A percentile compares a stretch with the other conserved stretches of the same genome.
These are phyloP conservation scores for Diversispora eburnea DNA, from an alignment of 192 early-diverging fungal species.

Conservation along the genomic window DNA sequence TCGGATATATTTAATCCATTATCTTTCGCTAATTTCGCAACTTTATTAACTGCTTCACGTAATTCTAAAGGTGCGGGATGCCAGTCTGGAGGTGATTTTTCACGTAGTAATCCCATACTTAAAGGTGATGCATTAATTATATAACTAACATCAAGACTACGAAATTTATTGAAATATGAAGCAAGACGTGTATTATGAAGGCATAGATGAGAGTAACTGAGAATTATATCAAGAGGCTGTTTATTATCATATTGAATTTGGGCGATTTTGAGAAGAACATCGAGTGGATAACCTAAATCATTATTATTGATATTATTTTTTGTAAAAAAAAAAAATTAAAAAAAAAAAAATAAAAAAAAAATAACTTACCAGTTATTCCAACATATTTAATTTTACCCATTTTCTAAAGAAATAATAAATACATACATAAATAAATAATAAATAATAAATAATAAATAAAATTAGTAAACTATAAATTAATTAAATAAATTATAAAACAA, in stretches of 20 bases:
- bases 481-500: background rate
- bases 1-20: conserved; percentile 46
- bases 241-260: conserved; percentile 50
- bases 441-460: conserved; percentile 26
- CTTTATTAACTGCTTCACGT: conserved; percentile 46
- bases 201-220: conserved; percentile 70
- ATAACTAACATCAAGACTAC: conserved; percentile 49
- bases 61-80: conserved; percentile 62
- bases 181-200: conserved; percentile 58
- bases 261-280: conserved; percentile 56
- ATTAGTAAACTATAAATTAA: background rate
- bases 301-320: background rate
- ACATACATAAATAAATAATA: background rate
- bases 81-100: conserved; percentile 55
- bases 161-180: conserved; percentile 50
- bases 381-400: conserved; percentile 61
- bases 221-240: conserved; percentile 56
- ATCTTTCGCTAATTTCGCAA: conserved; percentile 38
- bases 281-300: conserved; percentile 57
- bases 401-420: conserved; percentile 27
- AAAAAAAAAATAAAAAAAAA: background rate
- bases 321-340: background rate
- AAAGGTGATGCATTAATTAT: conserved; percentile 68
- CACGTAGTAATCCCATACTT: conserved; percentile 65
- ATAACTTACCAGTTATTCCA: conserved; percentile 57